Conservation (phyloP, 1,284 basidiomycete genomes). For the Hymenochaete sp. region DNA sequence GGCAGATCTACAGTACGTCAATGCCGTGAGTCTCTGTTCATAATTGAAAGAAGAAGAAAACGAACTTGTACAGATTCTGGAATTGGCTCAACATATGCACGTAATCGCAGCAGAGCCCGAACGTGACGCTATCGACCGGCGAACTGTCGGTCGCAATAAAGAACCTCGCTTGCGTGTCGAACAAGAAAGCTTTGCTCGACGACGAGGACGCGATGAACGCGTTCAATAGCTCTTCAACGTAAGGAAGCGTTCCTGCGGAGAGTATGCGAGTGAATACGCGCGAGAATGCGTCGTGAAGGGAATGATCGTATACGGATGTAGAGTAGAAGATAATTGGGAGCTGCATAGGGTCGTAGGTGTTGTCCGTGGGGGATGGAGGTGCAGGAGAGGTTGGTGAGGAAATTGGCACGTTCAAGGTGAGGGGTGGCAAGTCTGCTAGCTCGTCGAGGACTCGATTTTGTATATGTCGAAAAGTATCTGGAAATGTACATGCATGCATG, state of each 20-base stretch:
- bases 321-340: conserved; percentile 74
- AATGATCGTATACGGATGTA: conserved; percentile 86
- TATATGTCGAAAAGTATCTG: conserved; percentile 85
- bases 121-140: conserved; percentile 83
- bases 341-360: conserved; percentile 39
- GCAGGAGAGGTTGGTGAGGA: conserved; percentile 10
- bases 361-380: conserved; percentile 12
- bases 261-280: conserved; percentile 63
- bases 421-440: conserved; percentile 57
- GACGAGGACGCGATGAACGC: conserved; percentile 83
- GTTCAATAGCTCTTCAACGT: conserved; percentile 74
- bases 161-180: conserved; percentile 79
- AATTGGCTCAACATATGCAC: conserved; percentile 83
- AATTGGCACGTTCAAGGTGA: conserved; percentile 10
- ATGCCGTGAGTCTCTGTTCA: background rate
- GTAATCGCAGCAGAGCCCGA: conserved; percentile 87
- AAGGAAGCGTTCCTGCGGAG: conserved; percentile 53
- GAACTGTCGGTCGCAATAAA: conserved; percentile 91
- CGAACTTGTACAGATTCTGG: conserved; percentile 74
- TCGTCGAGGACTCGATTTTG: conserved; percentile 80
- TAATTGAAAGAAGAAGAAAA: conserved; percentile 1
- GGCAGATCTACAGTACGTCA: conserved; percentile 8
- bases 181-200: conserved; percentile 88
- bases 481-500: conserved; percentile 4
- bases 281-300: conserved; percentile 83